Base-by-base conservation (phyloP, 2,329 filamentous ascomycete genomes). In the Penicillium sp. region DNA sequence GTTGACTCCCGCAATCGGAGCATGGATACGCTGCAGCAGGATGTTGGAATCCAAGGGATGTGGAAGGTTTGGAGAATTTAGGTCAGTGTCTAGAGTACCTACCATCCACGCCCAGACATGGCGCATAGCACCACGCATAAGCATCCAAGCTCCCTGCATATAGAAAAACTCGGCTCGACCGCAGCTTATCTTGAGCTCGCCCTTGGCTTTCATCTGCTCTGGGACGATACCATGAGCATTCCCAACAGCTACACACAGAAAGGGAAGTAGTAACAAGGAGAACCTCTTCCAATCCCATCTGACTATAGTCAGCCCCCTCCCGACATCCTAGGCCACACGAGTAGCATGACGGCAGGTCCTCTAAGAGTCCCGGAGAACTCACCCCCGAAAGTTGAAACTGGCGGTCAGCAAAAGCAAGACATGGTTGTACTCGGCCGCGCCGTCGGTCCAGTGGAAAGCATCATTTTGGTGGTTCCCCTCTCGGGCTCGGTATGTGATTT, bases 351-450 rank as follows among this genome's bases (percentile, higher is more conserved):
- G 6, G 28, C 28, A 31, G 7, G 6, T 31, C 28, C 28, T 6
- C 28, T 31, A 2, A 8, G 28, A 31, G 28, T 31, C 22, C 43
- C 43, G 43, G 25, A 47, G 28, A 28, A 47, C 22, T n/a, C 22
- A 31, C 10, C 43, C 43, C 43, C 25, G 35, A 52, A 52, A 37
- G 39, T 31, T 31, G 45, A 55, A 64, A 64, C 55, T 58, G 54
- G 63, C 63, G 63, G 63, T 65, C 63, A 65, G 43, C 49, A 39
- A 52, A 35, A 63, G 39, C 49, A 28, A 52, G 49, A 52, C 54
- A 48, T 39, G 37, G 37, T 43, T 52, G 37, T 17, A 20, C n/a
- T 51, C 37, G 59, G 25, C 42, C 48, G 54, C 22, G 22, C 37
- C 28, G 41, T 54, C 35, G 50, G 43, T 37, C 50, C 38, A 57